These are phyloP conservation scores for Chrysophaeum taylorii DNA, from an alignment of 352 stramenopile genomes.

Conservation along the genomic window DNA sequence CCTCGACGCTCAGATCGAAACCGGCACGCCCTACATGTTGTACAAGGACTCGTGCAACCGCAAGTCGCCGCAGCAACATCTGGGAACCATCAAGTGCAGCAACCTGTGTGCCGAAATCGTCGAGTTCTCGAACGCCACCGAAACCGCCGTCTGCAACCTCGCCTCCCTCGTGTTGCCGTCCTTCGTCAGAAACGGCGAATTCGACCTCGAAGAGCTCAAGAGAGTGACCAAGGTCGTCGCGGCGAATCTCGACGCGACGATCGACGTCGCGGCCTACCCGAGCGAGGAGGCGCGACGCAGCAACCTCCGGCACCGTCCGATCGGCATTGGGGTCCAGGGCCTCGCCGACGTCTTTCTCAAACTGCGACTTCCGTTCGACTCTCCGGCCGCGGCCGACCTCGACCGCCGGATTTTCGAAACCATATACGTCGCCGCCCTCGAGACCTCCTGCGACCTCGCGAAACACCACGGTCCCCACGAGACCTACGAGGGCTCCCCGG, in stretches of 20 bases:
- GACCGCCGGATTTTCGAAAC: constrained; percentile 97
- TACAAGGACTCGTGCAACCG: constrained; percentile 90
- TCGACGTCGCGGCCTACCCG: constrained; percentile 92
- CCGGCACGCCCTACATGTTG: constrained; percentile 89
- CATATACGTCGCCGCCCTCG: constrained; percentile 84
- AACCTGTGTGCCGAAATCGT: constrained; percentile 95
- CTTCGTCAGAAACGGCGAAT: constrained; percentile 46
- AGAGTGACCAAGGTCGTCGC: constrained; percentile 79
- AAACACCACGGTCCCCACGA: constrained; percentile 74
- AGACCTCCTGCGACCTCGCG: constrained; percentile 84
- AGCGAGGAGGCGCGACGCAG: constrained; percentile 61
- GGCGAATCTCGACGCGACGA: constrained; percentile 89
- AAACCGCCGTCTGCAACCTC: constrained; percentile 92
- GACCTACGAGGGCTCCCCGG: constrained; percentile 77
- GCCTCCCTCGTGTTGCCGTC: constrained; percentile 57
- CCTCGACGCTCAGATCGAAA: constrained; percentile 92
- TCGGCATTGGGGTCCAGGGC: constrained; percentile 90
- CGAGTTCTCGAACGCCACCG: constrained; percentile 84
- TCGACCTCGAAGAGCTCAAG: constrained; percentile 75
- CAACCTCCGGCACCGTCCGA: constrained; percentile 86
- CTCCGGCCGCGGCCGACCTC: constrained; percentile 66
- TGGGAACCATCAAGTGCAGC: constrained; percentile 87
- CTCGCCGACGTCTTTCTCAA: constrained; percentile 84
- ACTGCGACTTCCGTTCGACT: constrained; percentile 87
- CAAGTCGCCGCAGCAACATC: constrained; percentile 92